Conservation (phyloP, 2,329 filamentous ascomycete species). For the Fusarium cyanostomum region DNA sequence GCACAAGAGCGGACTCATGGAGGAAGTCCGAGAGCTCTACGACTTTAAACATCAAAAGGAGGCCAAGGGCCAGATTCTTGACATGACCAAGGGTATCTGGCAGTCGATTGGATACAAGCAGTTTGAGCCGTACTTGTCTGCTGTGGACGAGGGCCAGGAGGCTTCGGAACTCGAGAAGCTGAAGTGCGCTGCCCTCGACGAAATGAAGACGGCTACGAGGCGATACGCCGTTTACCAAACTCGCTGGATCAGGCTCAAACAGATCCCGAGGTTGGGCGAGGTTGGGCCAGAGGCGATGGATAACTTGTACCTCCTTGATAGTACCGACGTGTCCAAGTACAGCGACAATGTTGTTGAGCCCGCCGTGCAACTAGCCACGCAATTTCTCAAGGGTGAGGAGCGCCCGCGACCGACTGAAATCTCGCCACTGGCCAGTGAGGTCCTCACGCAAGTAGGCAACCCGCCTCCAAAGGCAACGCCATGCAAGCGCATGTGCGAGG, state of each 20-base stretch:
- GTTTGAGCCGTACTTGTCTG: constrained; percentile 75
- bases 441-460: constrained; percentile 62
- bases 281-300: constrained; percentile 60
- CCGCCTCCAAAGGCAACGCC: constrained; percentile 62
- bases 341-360: constrained; percentile 69
- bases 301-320: constrained; percentile 82
- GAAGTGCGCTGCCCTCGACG: constrained; percentile 70
- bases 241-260: constrained; percentile 86
- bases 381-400: constrained; percentile 68
- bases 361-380: constrained; percentile 68
- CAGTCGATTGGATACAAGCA: constrained; percentile 97
- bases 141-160: constrained; percentile 47
- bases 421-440: constrained; percentile 59
- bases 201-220: constrained; percentile 82
- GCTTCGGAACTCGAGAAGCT: constrained; percentile 61
- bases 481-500: constrained; percentile 71
- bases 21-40: constrained; percentile 60
- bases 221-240: constrained; percentile 89
- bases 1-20: constrained; percentile 66
- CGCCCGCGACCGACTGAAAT: constrained; percentile 62
- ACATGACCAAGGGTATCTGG: constrained; percentile 88
- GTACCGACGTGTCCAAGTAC: constrained; percentile 74
- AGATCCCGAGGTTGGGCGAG: constrained; percentile 73
- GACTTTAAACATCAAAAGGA: constrained; percentile 50
- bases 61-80: constrained; percentile 63